phyloP scores from a whole-genome alignment of 1,284 basidiomycete species.

The Volvariella surrecta region DNA sequence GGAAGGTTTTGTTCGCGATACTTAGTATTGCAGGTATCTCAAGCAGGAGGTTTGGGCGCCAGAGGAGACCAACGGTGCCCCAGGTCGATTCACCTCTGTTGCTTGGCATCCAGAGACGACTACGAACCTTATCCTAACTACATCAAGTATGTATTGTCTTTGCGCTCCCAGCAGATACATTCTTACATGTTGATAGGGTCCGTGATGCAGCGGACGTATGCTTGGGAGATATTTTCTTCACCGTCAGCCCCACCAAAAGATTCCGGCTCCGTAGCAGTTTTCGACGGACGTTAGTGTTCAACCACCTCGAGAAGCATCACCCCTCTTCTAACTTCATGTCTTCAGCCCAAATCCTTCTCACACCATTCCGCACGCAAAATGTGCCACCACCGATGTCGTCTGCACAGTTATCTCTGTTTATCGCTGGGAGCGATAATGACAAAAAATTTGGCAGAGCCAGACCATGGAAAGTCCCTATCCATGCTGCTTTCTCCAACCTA shows the following conservation, averaged over 20 bases:
- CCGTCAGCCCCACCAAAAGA: conserved; percentile 59
- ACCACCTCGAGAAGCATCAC: background rate
- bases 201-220: conserved; percentile 53
- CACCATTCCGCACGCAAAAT: conserved; percentile 90
- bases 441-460: background rate
- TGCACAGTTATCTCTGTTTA: conserved; percentile 42
- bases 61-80: conserved; percentile 14
- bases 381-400: conserved; percentile 95
- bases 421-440: too few relatives aligned
- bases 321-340: conserved; percentile 4
- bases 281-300: conserved; percentile 74
- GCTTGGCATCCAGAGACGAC: conserved; percentile 86
- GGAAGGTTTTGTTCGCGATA: background rate
- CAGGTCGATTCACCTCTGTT: conserved; percentile 56
- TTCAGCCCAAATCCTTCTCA: conserved; percentile 71
- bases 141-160: conserved; percentile 40
- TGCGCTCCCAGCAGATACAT: too few relatives aligned
- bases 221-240: conserved; percentile 73
- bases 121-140: conserved; percentile 62
- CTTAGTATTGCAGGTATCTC: conserved; percentile 56
- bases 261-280: conserved; percentile 81
- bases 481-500: conserved; percentile 54
- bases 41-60: conserved; percentile 77
- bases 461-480: conserved; percentile 39
- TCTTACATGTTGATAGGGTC: background rate